Percentiles rank a stretch among this genome's conserved stretches.
Conservation (phyloP, 2,329 filamentous ascomycete species). For the Dryadomyces sulphureus region DNA sequence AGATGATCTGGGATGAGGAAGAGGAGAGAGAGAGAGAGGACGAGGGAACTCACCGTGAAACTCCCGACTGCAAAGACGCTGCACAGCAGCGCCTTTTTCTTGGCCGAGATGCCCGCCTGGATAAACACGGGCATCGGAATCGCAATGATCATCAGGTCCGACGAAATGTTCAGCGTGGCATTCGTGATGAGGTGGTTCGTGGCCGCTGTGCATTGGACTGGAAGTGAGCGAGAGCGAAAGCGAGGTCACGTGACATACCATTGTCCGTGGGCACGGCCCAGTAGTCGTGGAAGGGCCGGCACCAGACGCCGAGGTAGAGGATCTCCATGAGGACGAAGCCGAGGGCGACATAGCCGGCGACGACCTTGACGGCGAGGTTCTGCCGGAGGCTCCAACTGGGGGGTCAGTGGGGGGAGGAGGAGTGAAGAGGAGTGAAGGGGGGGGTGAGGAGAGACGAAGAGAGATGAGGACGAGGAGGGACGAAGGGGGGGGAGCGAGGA, state of each 20-base stretch:
- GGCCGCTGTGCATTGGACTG: conserved; percentile 41
- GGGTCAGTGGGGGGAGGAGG: no score
- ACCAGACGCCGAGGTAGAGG: conserved; percentile 26
- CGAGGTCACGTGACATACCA: not conserved
- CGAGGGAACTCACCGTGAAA: conserved; percentile 25
- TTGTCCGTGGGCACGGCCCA: conserved; percentile 27
- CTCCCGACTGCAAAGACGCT: conserved; percentile 28
- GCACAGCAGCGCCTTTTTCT: conserved; percentile 37
- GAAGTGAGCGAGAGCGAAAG: not conserved
- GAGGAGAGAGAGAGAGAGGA: not conserved
- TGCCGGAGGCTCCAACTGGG: conserved; percentile 2
- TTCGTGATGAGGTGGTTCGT: conserved; percentile 44
- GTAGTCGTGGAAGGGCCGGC: conserved; percentile 33
- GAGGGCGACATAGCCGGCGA: conserved; percentile 15
- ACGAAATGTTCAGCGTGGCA: conserved; percentile 43
- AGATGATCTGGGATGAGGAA: conserved; percentile 24
- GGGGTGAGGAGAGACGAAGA: no score
- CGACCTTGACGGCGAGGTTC: conserved; percentile 21
- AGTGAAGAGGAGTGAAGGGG: no score
- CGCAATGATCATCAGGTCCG: conserved; percentile 42
- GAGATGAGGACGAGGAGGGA: no score
- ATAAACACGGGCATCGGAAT: conserved; percentile 40
- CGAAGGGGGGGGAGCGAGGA: no score
- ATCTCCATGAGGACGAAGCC: conserved; percentile 10
- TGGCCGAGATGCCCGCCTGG: conserved; percentile 30